A percentile compares a stretch with the other conserved stretches of the same genome.
Conservation (phyloP, 345 rosid species). For the Acer negundo region DNA sequence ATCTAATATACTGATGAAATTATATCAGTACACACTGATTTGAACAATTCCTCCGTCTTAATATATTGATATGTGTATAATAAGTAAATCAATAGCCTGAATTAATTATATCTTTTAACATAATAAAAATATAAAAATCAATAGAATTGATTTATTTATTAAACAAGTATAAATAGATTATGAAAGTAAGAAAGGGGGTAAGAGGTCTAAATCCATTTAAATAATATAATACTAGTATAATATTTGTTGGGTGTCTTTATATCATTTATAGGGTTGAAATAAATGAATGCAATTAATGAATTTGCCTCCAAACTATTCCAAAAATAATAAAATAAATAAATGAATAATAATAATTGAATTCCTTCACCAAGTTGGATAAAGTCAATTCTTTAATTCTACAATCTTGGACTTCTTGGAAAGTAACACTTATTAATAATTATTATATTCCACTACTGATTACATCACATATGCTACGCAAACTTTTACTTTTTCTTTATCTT, state of each 20-base stretch:
- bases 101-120: no score
- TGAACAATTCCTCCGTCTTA: no score
- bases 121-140: no score
- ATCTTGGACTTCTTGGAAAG: neutral
- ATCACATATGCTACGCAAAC: neutral
- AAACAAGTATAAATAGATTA: no score
- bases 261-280: conserved; percentile 42
- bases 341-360: neutral
- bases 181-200: no score
- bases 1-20: no score
- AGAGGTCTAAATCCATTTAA: neutral
- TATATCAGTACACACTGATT: no score
- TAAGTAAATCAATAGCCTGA: no score
- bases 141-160: no score
- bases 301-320: conserved; percentile 45
- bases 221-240: neutral
- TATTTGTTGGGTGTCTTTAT: conserved; percentile 39
- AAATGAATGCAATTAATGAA: conserved; percentile 52
- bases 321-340: no score
- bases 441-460: neutral
- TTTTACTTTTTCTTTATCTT: no score
- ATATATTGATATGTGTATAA: no score
- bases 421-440: neutral
- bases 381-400: conserved; percentile 23
- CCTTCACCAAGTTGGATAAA: neutral